Conservation (phyloP, 768 basidiomycete species). For the Pleurotus cornucopiae region DNA sequence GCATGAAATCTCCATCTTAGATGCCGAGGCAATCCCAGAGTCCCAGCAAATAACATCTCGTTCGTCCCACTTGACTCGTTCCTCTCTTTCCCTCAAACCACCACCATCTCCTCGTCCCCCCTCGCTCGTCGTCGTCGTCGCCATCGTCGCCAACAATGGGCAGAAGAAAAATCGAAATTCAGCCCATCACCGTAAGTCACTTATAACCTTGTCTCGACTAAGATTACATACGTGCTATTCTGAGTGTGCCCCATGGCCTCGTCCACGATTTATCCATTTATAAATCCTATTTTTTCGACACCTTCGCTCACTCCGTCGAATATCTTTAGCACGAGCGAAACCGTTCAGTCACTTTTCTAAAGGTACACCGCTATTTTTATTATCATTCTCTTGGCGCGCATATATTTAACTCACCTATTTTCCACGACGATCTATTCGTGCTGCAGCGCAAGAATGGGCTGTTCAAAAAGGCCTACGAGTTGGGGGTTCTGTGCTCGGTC, state of each 20-base stretch:
- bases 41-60: not conserved
- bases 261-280: conserved; percentile 13
- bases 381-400: conserved; percentile 39
- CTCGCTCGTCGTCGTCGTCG: not conserved
- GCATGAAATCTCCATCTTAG: not conserved
- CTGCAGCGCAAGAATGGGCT: conserved; percentile 81
- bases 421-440: conserved; percentile 14
- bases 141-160: conserved; percentile 43
- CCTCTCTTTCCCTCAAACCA: not conserved
- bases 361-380: conserved; percentile 75
- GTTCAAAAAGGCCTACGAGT: conserved; percentile 89
- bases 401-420: conserved; percentile 29
- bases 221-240: conserved; percentile 6
- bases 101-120: not conserved
- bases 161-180: conserved; percentile 78
- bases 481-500: conserved; percentile 86
- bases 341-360: conserved; percentile 87
- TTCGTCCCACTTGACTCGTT: not conserved
- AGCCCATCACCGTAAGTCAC: conserved; percentile 68
- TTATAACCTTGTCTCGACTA: not conserved
- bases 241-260: conserved; percentile 15
- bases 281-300: conserved; percentile 23
- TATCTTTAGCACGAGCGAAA: conserved; percentile 84
- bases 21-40: not conserved
- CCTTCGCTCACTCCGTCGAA: conserved; percentile 20